Evolutionary conservation across 805 yeast genomes (phyloP), one percentile per base, ranked within the genome.

Genomic region (Wickerhamiella azymoides): DNA sequence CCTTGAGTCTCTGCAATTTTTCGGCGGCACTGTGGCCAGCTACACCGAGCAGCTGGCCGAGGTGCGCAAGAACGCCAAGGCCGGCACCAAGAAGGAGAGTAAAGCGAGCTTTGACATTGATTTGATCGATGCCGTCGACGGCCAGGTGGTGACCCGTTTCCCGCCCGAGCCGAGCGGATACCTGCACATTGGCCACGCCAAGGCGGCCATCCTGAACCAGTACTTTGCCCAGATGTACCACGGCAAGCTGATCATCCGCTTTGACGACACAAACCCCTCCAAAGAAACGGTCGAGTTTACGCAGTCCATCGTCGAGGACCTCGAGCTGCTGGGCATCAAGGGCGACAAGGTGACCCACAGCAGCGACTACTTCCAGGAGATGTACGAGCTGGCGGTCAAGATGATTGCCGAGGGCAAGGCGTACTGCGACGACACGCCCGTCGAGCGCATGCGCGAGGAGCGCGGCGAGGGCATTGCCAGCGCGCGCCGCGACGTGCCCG

Each of bases 111-210:
- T 82, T 56, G 96, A 88, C 62, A 92, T 92, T 59, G 92, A 84
- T 58, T 76, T 92, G 54, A 83, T 82, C 49, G 93, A 79, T 62
- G 99, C 99, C 49, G 78, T 74, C 58, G 78, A 81, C 48, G 99
- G 99, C 53, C 71, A 88, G 66, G 99, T 92, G 48, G 97, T 93
- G 46, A 93, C 98, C 46, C 82, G 99, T 69, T 92, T 92, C 78
- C 98, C 95, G 44, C 99, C 99, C 53, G 99, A 92, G 71, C 99
- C 99, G 50, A 84, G 94, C 68, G 99, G 99, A 69, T 92, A 88
- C 67, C 74, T 92, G 67, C 99, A 92, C 68, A 92, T 92, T 67
- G 99, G 99, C 56, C 99, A 92, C 63, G 98, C 95, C 50, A 92
- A 92, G 68, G 98, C 98, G 51, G 99, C 99, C 46, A 73, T 92